phyloP scores from a whole-genome alignment of 192 early-diverging fungal species.

The Rhizoclosmatium globosum region DNA sequence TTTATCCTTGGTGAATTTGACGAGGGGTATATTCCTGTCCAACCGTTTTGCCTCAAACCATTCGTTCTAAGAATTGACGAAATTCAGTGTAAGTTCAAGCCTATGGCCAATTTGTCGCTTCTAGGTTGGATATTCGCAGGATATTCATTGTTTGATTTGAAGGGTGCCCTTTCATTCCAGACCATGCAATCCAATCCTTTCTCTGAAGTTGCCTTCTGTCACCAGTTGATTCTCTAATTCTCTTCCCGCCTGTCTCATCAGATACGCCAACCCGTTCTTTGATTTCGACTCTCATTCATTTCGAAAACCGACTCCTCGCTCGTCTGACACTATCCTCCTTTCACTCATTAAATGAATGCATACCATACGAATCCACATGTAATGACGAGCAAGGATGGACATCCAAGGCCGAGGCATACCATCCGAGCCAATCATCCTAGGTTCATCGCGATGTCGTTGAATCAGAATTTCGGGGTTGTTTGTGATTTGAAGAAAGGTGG shows the following conservation, averaged over 20 bases:
- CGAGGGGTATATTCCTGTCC: no score
- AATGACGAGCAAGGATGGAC: constrained; percentile 19
- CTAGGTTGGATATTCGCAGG: no score
- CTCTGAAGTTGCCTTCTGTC: background rate
- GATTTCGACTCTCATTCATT: background rate
- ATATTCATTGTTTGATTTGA: no score
- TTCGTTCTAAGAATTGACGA: no score
- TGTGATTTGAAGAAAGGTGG: no score
- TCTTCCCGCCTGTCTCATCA: background rate
- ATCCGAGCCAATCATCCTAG: background rate
- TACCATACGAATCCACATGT: background rate
- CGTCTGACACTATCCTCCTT: background rate
- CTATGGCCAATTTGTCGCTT: no score
- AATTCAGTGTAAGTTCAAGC: no score
- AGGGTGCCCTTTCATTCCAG: background rate
- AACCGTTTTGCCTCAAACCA: no score
- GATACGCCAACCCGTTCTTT: background rate
- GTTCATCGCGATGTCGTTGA: background rate
- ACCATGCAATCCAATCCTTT: background rate
- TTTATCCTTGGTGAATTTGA: no score
- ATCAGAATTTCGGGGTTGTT: no score
- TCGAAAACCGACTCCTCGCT: background rate
- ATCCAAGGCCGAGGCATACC: constrained; percentile 13
- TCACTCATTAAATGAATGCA: background rate
- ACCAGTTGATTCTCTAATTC: background rate